Evolutionary conservation across 2,329 filamentous ascomycete species (phyloP), one percentile per base, ranked within the genome.

Genomic region (Exophiala aquamarina): DNA sequence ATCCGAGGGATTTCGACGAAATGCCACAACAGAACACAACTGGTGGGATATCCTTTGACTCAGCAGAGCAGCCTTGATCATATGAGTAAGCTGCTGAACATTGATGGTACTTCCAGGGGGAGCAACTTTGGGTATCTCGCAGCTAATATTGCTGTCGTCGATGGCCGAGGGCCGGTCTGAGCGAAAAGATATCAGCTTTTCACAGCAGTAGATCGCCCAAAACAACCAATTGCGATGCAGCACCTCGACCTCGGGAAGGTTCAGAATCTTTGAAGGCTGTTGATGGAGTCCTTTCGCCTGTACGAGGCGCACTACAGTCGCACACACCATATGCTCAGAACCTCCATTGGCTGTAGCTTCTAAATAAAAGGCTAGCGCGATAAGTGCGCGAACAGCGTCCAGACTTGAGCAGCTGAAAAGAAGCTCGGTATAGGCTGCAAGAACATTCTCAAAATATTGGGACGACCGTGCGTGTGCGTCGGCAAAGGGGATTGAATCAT

Each of bases 221-320:
- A 9, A 43, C 18, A 43, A 17, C 15, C 31, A 43, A 21, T 21
- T 34, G 8, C 26, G n/a, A 14, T 34, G 41, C 15, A 34, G 31
- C 6, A 18, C 11, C 9, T 43, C 41, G 4, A 13, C 3, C 13
- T 43, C 5, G 5, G 41, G 9, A 8, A 43, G 29, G 13, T 14
- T 11, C 41, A 26, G 35, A 7, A 31, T 8, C 3, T 19, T 20
- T 7, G 41, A 14, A 10, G 41, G 41, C 13, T 34, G 28, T 33
- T 29, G 41, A n/a, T 43, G 41, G 3, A 43, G 41, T 2, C 41
- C 41, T 43, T 43, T 43, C 17, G 41, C 17, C 18, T 43, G 41
- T 3, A 17, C 41, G 9, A 43, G 28, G 17, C 41, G 6, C n/a
- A 34, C 31, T 15, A 17, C 26, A 18, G n/a, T 35, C 4, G 41